Evolutionary conservation across 306 rosid genomes (phyloP).

Genomic region (Medicago truncatula): MtrunA17r5.0-ANR NC_053048.1:12252001-12252500

Average conservation of each 20-base stretch:
- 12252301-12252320: neutral
- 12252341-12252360: conserved; percentile 57
- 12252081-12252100: neutral
- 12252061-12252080: neutral
- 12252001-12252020: neutral
- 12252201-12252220: neutral
- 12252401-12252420: conserved; percentile 56
- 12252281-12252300: conserved; percentile 2
- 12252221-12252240: neutral
- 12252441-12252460: conserved; percentile 57
- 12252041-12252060: conserved; percentile 4
- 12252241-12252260: neutral
- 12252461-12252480: conserved; percentile 57
- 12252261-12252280: conserved; percentile 20
- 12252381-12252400: conserved; percentile 55
- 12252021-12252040: neutral
- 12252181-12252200: conserved; percentile 20
- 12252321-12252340: conserved; percentile 27
- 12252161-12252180: conserved; percentile 5
- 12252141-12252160: neutral
- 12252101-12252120: neutral
- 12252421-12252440: conserved; percentile 62
- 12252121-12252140: neutral
- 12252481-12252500: conserved; percentile 50
- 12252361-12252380: conserved; percentile 54